phyloP scores from a whole-genome alignment of 129 eudicot species.

The Centrapalus pauciflorus region DNA sequence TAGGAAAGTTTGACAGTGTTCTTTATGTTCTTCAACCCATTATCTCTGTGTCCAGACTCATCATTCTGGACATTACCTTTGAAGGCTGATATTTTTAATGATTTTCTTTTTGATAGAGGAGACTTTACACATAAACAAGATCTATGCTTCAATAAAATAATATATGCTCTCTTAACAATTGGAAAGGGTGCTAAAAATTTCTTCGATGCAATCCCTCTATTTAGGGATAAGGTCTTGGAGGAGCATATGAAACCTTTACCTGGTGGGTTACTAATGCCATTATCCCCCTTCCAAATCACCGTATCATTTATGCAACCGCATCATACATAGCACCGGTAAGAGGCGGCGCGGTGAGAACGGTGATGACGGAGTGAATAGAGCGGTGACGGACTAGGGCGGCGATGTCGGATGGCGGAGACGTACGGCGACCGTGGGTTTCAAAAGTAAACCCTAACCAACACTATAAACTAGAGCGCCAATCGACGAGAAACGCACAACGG shows the following conservation, averaged over 20 bases:
- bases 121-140: conserved; percentile 49
- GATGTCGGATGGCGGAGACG: too few relatives aligned
- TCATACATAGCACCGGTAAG: too few relatives aligned
- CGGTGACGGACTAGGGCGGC: too few relatives aligned
- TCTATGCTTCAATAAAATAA: conserved; percentile 40
- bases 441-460: too few relatives aligned
- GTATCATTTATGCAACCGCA: too few relatives aligned
- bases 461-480: too few relatives aligned
- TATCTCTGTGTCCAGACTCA: conserved; percentile 50
- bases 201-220: conserved; percentile 39
- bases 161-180: conserved; percentile 38
- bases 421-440: too few relatives aligned
- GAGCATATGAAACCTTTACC: conserved; percentile 79
- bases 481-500: too few relatives aligned
- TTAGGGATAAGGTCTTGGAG: conserved; percentile 48
- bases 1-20: conserved; percentile 50
- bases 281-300: too few relatives aligned
- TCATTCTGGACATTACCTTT: conserved; percentile 54
- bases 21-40: conserved; percentile 50
- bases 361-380: too few relatives aligned
- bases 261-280: too few relatives aligned
- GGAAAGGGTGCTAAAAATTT: conserved; percentile 30
- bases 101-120: conserved; percentile 41
- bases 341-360: too few relatives aligned
- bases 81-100: conserved; percentile 57